Evolutionary conservation across 2,329 filamentous ascomycete species (phyloP).

Genomic region (Diaporthe batatas): DNA sequence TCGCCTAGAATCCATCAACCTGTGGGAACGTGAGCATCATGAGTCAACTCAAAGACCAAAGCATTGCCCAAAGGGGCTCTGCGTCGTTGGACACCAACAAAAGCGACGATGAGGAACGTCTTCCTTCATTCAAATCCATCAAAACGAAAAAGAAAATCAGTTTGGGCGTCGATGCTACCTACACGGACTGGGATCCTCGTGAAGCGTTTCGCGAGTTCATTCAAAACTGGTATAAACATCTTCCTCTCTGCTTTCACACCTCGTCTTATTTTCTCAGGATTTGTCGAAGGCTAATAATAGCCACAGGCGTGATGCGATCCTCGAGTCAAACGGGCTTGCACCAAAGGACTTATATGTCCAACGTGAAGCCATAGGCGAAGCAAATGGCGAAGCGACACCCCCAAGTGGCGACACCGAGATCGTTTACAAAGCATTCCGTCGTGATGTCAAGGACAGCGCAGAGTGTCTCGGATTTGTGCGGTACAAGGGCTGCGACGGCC

Average conservation of each 20-base stretch:
- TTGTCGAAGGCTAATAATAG: not conserved
- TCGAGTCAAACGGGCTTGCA: not conserved
- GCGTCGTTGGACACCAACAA: not conserved
- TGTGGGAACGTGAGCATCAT: not conserved
- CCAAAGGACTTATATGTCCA: not conserved
- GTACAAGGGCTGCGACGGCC: not conserved
- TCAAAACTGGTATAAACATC: not conserved
- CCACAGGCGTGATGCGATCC: not conserved
- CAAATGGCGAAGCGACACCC: not conserved
- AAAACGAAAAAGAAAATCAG: too few relatives aligned
- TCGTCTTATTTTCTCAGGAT: too few relatives aligned
- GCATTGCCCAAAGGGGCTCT: not conserved
- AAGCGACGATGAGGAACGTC: too few relatives aligned
- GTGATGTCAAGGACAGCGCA: not conserved
- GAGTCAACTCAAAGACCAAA: too few relatives aligned
- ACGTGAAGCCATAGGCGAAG: not conserved
- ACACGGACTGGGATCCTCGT: not conserved
- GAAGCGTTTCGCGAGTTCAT: slow-evolving; percentile 19
- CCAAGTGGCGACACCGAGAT: not conserved
- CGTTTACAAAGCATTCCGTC: not conserved
- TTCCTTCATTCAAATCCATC: not conserved
- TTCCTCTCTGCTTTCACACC: not conserved
- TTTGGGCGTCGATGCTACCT: not conserved
- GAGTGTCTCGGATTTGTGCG: not conserved
- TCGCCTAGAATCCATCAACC: not conserved